Evolutionary conservation across 352 stramenopile species (phyloP).

Genomic region (Globisporangium alternatum): DNA sequence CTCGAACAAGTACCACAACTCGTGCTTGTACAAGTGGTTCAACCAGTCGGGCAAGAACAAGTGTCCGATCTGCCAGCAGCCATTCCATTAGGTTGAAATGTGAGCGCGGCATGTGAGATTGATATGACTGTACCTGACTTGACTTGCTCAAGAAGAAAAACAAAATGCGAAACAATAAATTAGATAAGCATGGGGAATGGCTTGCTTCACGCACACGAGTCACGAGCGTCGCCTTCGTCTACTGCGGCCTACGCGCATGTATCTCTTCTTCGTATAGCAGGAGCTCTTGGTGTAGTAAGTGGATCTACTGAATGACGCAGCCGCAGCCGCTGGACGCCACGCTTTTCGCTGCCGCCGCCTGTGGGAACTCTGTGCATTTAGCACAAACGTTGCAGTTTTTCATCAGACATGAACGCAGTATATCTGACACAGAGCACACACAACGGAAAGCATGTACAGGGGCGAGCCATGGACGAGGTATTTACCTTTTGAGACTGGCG

Average conservation of each 20-base stretch:
- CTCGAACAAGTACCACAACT: constrained; percentile 92
- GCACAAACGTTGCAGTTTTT: background rate
- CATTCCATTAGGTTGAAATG: constrained; percentile 52
- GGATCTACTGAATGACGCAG: constrained; percentile 29
- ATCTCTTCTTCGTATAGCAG: background rate
- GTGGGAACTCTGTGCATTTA: constrained; percentile 23
- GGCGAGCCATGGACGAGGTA: background rate
- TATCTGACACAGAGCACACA: too few relatives aligned
- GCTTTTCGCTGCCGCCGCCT: constrained; percentile 26
- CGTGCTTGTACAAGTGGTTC: constrained; percentile 94
- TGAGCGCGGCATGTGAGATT: background rate
- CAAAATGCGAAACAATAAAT: constrained; percentile 5
- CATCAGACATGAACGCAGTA: too few relatives aligned
- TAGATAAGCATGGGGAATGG: constrained; percentile 5
- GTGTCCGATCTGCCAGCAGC: constrained; percentile 91
- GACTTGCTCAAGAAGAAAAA: background rate
- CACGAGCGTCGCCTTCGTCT: background rate
- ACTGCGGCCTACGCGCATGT: background rate
- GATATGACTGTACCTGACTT: constrained; percentile 2
- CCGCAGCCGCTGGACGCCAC: constrained; percentile 56
- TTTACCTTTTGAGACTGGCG: constrained; percentile 31
- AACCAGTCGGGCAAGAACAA: constrained; percentile 93
- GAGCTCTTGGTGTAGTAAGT: background rate
- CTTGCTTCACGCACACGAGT: background rate
- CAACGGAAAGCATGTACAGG: too few relatives aligned